phyloP scores from a whole-genome alignment of 1,139 yeast genomes.

The Pichia sp. region DNA sequence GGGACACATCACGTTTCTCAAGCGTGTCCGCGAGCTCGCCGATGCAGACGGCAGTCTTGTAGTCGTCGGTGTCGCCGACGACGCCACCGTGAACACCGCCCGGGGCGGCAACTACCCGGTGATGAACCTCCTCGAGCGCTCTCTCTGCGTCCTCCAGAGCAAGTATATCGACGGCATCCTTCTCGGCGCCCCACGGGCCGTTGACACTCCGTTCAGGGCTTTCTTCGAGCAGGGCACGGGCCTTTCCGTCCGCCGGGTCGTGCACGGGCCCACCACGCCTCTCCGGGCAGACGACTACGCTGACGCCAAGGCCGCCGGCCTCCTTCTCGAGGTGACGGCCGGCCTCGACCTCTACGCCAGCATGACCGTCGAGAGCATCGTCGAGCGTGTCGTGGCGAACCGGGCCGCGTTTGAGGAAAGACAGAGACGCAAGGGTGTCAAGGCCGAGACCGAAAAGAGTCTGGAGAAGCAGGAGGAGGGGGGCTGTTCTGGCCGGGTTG shows the following conservation, averaged over 20 bases:
- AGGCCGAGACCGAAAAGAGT: constrained; percentile 41
- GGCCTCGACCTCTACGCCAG: constrained; percentile 22
- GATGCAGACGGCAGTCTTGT: constrained; percentile 37
- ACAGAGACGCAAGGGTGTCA: constrained; percentile 76
- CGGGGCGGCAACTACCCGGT: constrained; percentile 74
- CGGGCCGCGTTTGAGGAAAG: constrained; percentile 71
- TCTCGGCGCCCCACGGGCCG: constrained; percentile 61
- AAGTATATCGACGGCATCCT: constrained; percentile 74
- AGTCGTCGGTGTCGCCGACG: constrained; percentile 70
- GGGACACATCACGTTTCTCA: constrained; percentile 77
- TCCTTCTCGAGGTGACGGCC: not conserved
- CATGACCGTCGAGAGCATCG: constrained; percentile 62
- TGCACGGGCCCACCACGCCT: constrained; percentile 59
- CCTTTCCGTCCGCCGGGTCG: constrained; percentile 37
- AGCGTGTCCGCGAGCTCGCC: constrained; percentile 39
- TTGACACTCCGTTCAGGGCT: constrained; percentile 40
- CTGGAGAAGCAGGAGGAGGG: constrained; percentile 22
- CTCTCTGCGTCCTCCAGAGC: constrained; percentile 85
- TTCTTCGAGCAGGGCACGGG: constrained; percentile 32
- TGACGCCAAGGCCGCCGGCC: constrained; percentile 38
- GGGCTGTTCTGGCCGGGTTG: not conserved
- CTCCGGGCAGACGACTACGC: constrained; percentile 35
- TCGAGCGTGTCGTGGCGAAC: constrained; percentile 60
- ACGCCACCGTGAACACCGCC: constrained; percentile 49
- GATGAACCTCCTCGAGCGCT: constrained; percentile 83